Base-by-base conservation (phyloP, 1,284 basidiomycete species). In the Sphaerobolus stellatus region DNA sequence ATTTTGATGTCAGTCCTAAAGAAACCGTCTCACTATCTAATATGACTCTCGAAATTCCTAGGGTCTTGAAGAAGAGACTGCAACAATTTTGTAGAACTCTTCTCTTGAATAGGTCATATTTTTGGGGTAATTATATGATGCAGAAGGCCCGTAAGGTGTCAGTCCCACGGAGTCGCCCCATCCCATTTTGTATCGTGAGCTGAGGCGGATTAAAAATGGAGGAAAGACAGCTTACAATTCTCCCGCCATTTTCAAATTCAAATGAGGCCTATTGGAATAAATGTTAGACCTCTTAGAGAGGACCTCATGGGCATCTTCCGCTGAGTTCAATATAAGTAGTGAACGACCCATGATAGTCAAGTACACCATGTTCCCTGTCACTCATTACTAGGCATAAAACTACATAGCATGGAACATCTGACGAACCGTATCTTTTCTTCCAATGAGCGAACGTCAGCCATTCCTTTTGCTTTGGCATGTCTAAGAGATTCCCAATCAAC, bases 151-250 rank as follows among this genome's bases (percentile, higher is more conserved):
- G 33, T 36, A 36, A 18, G 11, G 11, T 36, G 13, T 11, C 13
- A 36, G 18, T 18, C 11, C 11, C 13, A 36, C 18, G 18, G 33
- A 11, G 33, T 11, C 33, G 18, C 18, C 69, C 71, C 75, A 79
- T 5, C 79, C 77, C 61, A 79, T 77, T 38, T 78, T 80, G 48
- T 0, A 40, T 11, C 11, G 18, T 18, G n/a, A 18, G 18, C 33
- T 11, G n/a, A 11, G 13, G 18, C 11, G 18, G 33, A 36, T 11
- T 11, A 36, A 36, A 36, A 36, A 36, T 11, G 11, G 13, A 36
- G 18, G 18, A 36, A 11, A 18, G 13, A 11, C 11, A 36, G 66
- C 70, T 48, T 62, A 75, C 63, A 89, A 72, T 58, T 89, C 72
- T 5, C 74, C 74, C 2, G 72, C 74, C 87, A 89, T 88, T n/a